These are phyloP conservation scores for Sporisorium reilianum DNA, from an alignment of 1,284 basidiomycete species.

Conservation along the genomic window DNA sequence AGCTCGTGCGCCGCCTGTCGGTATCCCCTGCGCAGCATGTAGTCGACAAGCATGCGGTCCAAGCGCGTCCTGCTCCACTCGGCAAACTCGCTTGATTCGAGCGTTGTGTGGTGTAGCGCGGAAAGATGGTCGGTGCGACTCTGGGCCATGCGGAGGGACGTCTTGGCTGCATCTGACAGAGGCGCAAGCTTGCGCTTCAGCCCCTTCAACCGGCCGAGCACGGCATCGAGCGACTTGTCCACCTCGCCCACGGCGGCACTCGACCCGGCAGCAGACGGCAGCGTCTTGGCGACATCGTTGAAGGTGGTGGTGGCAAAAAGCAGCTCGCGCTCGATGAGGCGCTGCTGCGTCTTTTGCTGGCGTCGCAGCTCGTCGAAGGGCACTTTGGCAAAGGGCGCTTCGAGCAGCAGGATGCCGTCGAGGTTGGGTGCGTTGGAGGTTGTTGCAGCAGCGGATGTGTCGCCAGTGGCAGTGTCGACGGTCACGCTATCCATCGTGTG, in stretches of 20 bases:
- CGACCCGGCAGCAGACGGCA: slow-evolving; percentile 2
- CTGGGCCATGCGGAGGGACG: slow-evolving; percentile 41
- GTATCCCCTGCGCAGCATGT: slow-evolving; percentile 80
- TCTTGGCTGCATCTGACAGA: slow-evolving; percentile 27
- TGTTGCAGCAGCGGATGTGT: not conserved
- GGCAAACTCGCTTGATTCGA: slow-evolving; percentile 32
- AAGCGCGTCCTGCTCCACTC: slow-evolving; percentile 82
- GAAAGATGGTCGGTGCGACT: slow-evolving; percentile 50
- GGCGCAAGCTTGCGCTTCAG: slow-evolving; percentile 81
- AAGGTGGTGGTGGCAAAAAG: slow-evolving; percentile 33
- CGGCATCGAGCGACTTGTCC: slow-evolving; percentile 76
- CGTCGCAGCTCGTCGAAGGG: slow-evolving; percentile 66
- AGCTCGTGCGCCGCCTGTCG: slow-evolving; percentile 43
- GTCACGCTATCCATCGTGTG: slow-evolving; percentile 23
- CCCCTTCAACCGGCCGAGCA: slow-evolving; percentile 80
- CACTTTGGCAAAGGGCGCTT: slow-evolving; percentile 85
- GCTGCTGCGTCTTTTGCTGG: slow-evolving; percentile 61
- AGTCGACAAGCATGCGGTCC: slow-evolving; percentile 92
- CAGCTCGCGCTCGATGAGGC: slow-evolving; percentile 56
- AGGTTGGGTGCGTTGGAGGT: slow-evolving; percentile 44
- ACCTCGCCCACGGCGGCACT: slow-evolving; percentile 17
- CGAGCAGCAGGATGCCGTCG: slow-evolving; percentile 85
- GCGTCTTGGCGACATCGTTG: slow-evolving; percentile 7
- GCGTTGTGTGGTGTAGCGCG: slow-evolving; percentile 34
- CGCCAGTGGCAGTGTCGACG: slow-evolving; percentile 10